These are phyloP conservation scores for Coprinopsis sp. DNA, from an alignment of 768 basidiomycete genomes.

Conservation along the genomic window DNA sequence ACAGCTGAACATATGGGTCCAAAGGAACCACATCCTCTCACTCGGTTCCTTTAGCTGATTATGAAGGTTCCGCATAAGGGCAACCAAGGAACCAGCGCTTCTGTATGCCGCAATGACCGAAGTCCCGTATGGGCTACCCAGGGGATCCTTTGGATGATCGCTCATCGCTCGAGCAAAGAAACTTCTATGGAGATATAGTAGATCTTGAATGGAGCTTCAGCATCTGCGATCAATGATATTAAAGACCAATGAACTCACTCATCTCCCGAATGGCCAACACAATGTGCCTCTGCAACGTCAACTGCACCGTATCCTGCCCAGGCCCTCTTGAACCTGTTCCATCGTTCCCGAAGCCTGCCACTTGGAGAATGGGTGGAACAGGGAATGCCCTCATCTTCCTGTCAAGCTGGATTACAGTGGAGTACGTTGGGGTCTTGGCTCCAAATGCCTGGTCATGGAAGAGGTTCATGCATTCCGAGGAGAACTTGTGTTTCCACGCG, in stretches of 20 bases:
- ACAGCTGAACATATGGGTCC: constrained; percentile 63
- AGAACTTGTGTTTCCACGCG: constrained; percentile 67
- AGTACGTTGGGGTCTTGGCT: constrained; percentile 63
- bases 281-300: constrained; percentile 62
- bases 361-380: constrained; percentile 60
- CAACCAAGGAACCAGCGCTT: constrained; percentile 66
- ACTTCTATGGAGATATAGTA: constrained; percentile 66
- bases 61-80: constrained; percentile 64
- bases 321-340: constrained; percentile 20
- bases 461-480: constrained; percentile 63
- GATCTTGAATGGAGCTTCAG: constrained; percentile 36
- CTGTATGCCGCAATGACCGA: constrained; percentile 73
- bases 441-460: constrained; percentile 71
- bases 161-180: constrained; percentile 72
- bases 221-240: constrained; percentile 3
- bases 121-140: constrained; percentile 67
- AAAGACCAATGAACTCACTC: constrained; percentile 40
- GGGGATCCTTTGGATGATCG: constrained; percentile 69
- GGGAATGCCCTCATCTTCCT: constrained; percentile 65
- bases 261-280: constrained; percentile 65
- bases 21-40: constrained; percentile 62
- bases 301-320: constrained; percentile 38
- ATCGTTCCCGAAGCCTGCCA: constrained; percentile 61
- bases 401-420: constrained; percentile 62
- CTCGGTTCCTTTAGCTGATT: constrained; percentile 58